Base-by-base conservation (phyloP, 2,329 filamentous ascomycete genomes). In the Sporothrix mexicana region DNA sequence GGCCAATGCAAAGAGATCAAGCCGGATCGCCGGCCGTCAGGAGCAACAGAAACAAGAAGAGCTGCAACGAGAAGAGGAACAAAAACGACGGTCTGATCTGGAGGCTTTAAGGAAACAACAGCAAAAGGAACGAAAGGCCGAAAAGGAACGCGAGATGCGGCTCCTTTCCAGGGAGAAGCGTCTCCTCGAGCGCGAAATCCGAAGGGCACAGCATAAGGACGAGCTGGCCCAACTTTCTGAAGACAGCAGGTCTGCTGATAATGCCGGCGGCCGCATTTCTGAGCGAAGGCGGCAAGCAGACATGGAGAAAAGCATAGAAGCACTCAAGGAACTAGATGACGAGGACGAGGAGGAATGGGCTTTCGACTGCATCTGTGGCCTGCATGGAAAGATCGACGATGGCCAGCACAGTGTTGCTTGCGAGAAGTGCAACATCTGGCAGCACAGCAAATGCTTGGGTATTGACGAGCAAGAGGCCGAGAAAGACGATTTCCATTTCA, bases 401-500 rank as follows among this genome's bases (percentile, higher is more conserved):
- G 96, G 96, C 49, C 92, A 93, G 8, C 95, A 97, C 79, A 97
- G 94, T 80, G 91, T 99, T 76, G 93, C 95, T 41, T 99, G 96
- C 82, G 96, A 99, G 79, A 91, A 87, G 76, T 99, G 96, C 84
- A 97, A 92, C 79, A 91, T 97, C 66, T 99, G 96, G 96, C 95
- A 98, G 80, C 96, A 99, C 79, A 97, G 94, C 85, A 93, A 92
- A 78, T 99, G 96, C 79, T 88, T 97, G 74, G 92, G 91, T 55
- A 92, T 98, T 75, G 88, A 88, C 62, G 88, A 97, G 77, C 84
- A 87, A 74, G 92, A 95, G 75, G 95, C 94, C 0, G 95, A 97
- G 76, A 87, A 90, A 64, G 90, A 93, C 1, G 93, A 97, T 76
- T 98, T 98, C 78, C 90, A 93, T 74, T 97, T 97, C 78, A 82